Percentiles rank a stretch among this genome's conserved stretches.
Conservation (phyloP, 2,329 filamentous ascomycete genomes). For the Microcyclosporella mali region DNA sequence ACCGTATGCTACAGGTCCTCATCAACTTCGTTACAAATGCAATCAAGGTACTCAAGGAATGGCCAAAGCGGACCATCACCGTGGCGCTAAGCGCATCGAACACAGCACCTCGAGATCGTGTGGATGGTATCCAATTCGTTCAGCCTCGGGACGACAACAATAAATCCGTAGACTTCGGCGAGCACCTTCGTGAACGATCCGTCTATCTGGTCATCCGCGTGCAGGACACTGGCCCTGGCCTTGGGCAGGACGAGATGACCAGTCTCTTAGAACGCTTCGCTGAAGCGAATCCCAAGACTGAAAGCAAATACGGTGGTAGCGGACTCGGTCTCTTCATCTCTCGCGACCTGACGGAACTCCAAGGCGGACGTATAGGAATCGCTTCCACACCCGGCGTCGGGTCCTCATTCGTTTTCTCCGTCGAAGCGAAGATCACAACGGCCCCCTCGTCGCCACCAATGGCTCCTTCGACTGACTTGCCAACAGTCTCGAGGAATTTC, state of each 20-base stretch:
- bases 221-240: constrained; percentile 36
- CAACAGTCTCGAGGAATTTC: constrained; percentile 1
- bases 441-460: constrained; percentile 2
- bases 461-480: constrained; percentile 4
- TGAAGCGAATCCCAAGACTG: constrained; percentile 60
- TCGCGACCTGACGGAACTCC: constrained; percentile 59
- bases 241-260: constrained; percentile 31
- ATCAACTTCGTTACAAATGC: constrained; percentile 38
- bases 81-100: constrained; percentile 21
- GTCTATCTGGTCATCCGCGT: constrained; percentile 34
- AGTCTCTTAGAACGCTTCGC: constrained; percentile 62
- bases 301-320: constrained; percentile 63
- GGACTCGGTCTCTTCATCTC: constrained; percentile 66
- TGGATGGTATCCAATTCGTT: constrained; percentile 37
- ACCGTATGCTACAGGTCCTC: constrained; percentile 34
- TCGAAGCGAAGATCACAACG: constrained; percentile 28
- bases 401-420: constrained; percentile 61
- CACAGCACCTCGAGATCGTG: constrained; percentile 33
- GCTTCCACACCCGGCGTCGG: constrained; percentile 52
- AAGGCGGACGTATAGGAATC: constrained; percentile 64
- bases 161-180: constrained; percentile 19
- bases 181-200: constrained; percentile 6
- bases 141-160: constrained; percentile 26
- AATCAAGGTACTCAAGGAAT: constrained; percentile 39
- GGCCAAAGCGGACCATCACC: constrained; percentile 29